Evolutionary conservation across 192 early-diverging fungal species (phyloP).

Genomic region (Coemansia sp.): DNA sequence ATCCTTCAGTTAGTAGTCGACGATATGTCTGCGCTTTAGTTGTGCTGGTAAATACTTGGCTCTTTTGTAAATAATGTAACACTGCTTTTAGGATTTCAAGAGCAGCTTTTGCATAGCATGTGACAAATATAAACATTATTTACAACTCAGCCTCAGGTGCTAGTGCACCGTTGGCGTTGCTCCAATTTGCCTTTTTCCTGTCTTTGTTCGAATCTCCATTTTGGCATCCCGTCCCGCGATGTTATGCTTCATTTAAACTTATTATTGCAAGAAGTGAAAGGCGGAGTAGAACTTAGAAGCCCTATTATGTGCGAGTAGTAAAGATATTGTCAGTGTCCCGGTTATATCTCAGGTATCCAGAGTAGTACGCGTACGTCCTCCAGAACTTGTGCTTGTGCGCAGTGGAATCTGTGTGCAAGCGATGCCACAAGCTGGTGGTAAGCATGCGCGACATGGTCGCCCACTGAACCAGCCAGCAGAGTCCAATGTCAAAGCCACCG

Average conservation of each 20-base stretch:
- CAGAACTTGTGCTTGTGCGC: constrained; percentile 25
- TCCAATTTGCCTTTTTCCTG: too few species aligned
- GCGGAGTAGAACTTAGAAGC: background rate
- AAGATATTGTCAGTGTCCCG: background rate
- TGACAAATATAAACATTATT: too few species aligned
- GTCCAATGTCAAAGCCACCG: background rate
- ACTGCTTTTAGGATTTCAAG: too few species aligned
- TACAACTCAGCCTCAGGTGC: too few species aligned
- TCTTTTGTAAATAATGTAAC: too few species aligned
- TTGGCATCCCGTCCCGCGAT: too few species aligned
- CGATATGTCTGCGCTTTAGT: too few species aligned
- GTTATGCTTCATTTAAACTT: background rate
- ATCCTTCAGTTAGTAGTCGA: too few species aligned
- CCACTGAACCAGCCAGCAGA: constrained; percentile 30
- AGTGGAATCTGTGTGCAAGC: constrained; percentile 2
- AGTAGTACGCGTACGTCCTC: background rate
- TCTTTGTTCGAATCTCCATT: too few species aligned
- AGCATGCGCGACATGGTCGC: constrained; percentile 21
- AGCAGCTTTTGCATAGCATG: too few species aligned
- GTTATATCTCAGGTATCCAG: background rate
- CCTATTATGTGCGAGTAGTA: background rate
- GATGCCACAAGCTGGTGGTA: constrained; percentile 21
- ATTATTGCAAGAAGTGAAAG: background rate
- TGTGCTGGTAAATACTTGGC: too few species aligned
- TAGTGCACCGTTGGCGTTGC: too few species aligned